Percentiles rank a stretch among this genome's conserved stretches.
Conservation (phyloP, 768 basidiomycete genomes). For the Gautieria morchelliformis region DNA sequence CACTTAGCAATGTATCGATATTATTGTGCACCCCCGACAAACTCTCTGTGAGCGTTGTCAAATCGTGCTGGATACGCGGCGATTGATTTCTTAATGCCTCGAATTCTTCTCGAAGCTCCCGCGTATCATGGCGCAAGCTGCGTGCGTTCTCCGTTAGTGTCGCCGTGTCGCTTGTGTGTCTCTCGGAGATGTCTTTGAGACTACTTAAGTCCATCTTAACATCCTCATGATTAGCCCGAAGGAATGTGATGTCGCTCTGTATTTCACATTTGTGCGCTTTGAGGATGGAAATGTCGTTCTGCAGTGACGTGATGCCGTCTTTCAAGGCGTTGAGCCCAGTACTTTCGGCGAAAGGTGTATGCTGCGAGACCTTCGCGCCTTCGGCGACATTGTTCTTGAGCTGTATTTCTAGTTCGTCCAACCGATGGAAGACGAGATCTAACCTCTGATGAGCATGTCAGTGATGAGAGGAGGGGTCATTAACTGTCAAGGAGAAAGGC, state of each 20-base stretch:
- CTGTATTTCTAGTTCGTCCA: background rate
- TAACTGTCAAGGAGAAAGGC: background rate
- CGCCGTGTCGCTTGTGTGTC: background rate
- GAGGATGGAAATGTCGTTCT: background rate
- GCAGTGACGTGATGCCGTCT: background rate
- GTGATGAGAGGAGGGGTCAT: too few relatives aligned
- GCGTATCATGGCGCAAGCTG: too few relatives aligned
- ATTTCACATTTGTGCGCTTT: background rate
- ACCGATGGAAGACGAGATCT: background rate
- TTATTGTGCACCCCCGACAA: too few relatives aligned
- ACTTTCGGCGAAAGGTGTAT: background rate
- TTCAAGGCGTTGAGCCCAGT: background rate
- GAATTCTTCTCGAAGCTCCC: too few relatives aligned
- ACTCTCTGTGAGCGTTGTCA: too few relatives aligned
- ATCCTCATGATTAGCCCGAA: background rate
- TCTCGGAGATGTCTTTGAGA: background rate
- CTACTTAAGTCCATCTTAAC: background rate
- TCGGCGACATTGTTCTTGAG: background rate
- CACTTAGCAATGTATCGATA: too few relatives aligned
- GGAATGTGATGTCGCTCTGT: background rate
- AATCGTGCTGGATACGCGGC: too few relatives aligned
- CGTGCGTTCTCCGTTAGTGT: too few relatives aligned
- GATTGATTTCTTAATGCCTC: too few relatives aligned
- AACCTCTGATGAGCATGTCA: too few relatives aligned
- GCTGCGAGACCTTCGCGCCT: too few relatives aligned